Percentiles rank a stretch among this genome's conserved stretches.
Conservation (phyloP, 1,284 basidiomycete genomes). For the Heimioporus retisporus region DNA sequence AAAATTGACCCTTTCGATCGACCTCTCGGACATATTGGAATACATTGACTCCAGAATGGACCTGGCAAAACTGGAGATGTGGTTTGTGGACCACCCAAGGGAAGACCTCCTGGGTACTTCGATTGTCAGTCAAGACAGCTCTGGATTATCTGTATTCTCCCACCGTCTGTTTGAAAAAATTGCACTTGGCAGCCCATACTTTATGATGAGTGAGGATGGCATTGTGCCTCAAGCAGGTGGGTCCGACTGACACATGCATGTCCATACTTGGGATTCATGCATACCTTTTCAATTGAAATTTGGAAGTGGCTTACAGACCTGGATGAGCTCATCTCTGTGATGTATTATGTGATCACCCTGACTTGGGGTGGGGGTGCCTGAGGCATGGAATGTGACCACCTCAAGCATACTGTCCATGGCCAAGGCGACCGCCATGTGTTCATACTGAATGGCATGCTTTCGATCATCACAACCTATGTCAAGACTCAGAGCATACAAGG, state of each 20-base stretch:
- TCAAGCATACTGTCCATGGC: constrained; percentile 13
- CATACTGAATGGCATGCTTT: constrained; percentile 8
- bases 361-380: constrained; percentile 16
- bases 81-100: constrained; percentile 11
- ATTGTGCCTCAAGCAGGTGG: background rate
- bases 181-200: no score
- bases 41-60: constrained; percentile 15
- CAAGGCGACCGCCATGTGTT: constrained; percentile 6
- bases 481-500: constrained; percentile 15
- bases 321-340: constrained; percentile 8
- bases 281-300: constrained; percentile 3
- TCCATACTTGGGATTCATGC: background rate
- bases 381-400: constrained; percentile 15
- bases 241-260: no score
- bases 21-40: no score
- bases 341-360: constrained; percentile 10
- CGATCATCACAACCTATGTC: background rate
- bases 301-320: constrained; percentile 1
- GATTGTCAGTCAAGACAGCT: background rate
- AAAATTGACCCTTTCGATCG: background rate
- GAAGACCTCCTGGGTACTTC: constrained; percentile 13
- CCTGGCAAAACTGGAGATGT: background rate
- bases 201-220: no score
- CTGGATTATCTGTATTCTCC: background rate
- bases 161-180: background rate